Evolutionary conservation across 148 eudicot genomes (phyloP).

Genomic region (Camellia sinensis): DNA sequence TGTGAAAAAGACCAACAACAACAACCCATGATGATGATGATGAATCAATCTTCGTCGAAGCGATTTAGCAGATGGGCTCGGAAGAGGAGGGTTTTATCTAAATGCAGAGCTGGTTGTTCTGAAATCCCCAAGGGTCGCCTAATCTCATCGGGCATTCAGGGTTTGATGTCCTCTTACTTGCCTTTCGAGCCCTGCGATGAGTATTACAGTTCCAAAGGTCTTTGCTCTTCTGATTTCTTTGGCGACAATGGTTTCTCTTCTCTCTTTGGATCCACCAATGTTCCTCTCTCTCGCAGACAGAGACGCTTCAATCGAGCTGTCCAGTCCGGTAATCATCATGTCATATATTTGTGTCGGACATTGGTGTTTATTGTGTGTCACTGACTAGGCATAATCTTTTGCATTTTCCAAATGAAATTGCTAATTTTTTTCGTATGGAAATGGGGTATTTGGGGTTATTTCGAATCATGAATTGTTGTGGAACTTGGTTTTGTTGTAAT

Average conservation of each 20-base stretch:
- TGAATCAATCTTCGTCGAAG: slow-evolving; percentile 12
- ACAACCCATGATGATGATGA: slow-evolving; percentile 3
- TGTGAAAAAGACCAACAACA: slow-evolving; percentile 20
- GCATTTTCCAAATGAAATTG: no score
- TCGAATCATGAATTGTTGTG: no score
- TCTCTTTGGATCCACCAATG: slow-evolving; percentile 39
- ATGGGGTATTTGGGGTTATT: no score
- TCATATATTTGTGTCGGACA: neutral
- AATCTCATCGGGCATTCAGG: slow-evolving; percentile 38
- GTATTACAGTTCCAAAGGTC: slow-evolving; percentile 24
- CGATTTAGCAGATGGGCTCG: slow-evolving; percentile 20
- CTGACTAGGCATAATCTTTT: neutral
- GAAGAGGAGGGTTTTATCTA: slow-evolving; percentile 25
- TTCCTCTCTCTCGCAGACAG: slow-evolving; percentile 23
- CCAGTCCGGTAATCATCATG: slow-evolving; percentile 32
- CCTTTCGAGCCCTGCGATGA: slow-evolving; percentile 41
- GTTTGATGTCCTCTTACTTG: slow-evolving; percentile 35
- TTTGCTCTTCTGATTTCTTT: slow-evolving; percentile 12
- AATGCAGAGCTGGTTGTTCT: slow-evolving; percentile 25
- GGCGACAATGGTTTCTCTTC: slow-evolving; percentile 31
- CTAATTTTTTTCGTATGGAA: no score
- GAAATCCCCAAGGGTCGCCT: slow-evolving; percentile 10
- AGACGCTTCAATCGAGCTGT: slow-evolving; percentile 42
- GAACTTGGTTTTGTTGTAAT: no score
- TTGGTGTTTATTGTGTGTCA: neutral